Evolutionary conservation across 495 filamentous ascomycete genomes (phyloP).

Genomic region (Cudoniella acicularis): DNA sequence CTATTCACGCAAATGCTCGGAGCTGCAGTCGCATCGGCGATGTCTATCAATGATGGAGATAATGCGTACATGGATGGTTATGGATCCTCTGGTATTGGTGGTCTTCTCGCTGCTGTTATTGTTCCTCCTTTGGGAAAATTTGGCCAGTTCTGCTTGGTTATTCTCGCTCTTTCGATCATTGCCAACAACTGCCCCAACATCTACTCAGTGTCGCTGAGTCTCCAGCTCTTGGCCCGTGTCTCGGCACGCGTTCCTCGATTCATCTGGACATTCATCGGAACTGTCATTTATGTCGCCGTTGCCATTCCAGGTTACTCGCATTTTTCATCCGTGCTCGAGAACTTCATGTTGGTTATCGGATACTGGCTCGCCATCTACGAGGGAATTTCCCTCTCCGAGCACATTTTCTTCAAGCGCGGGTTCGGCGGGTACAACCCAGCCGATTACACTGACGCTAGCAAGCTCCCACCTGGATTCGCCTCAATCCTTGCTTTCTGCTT

Average conservation of each 20-base stretch:
- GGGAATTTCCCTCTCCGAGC: slow-evolving; percentile 66
- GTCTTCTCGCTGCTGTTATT: slow-evolving; percentile 65
- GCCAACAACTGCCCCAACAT: slow-evolving; percentile 89
- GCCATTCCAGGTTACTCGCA: slow-evolving; percentile 73
- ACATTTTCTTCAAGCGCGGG: slow-evolving; percentile 71
- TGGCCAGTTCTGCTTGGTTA: slow-evolving; percentile 77
- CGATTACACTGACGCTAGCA: slow-evolving; percentile 53
- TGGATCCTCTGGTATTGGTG: slow-evolving; percentile 58
- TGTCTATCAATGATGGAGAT: slow-evolving; percentile 41
- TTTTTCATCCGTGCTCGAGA: slow-evolving; percentile 68
- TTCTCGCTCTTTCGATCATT: slow-evolving; percentile 75
- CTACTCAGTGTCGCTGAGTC: slow-evolving; percentile 73
- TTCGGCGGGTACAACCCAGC: slow-evolving; percentile 59
- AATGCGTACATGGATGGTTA: slow-evolving; percentile 57
- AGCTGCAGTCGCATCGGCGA: slow-evolving; percentile 66
- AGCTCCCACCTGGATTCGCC: slow-evolving; percentile 69
- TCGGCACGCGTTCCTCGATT: slow-evolving; percentile 72
- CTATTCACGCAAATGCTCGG: slow-evolving; percentile 79
- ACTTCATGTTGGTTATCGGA: slow-evolving; percentile 76
- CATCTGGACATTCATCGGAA: slow-evolving; percentile 68
- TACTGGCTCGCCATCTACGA: slow-evolving; percentile 88
- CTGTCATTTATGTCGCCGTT: slow-evolving; percentile 68
- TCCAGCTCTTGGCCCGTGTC: slow-evolving; percentile 65
- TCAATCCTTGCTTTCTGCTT: slow-evolving; percentile 63
- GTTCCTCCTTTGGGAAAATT: slow-evolving; percentile 65